A percentile compares a stretch with the other conserved stretches of the same genome.
Conservation (phyloP, 805 yeast genomes). For the Pichia thaimueangensis region DNA sequence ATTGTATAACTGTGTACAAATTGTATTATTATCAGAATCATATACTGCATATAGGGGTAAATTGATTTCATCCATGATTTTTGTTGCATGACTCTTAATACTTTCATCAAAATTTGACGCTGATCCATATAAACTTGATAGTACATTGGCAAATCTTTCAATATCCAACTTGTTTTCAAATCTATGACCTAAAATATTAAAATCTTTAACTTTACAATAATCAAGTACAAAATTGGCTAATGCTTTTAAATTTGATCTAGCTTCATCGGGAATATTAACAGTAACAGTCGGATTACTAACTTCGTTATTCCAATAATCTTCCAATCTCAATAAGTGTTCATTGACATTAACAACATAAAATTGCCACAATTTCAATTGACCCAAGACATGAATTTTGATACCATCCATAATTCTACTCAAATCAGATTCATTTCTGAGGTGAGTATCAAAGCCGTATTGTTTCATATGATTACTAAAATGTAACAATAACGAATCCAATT, state of each 20-base stretch:
- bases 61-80: constrained; percentile 72
- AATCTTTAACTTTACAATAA: constrained; percentile 32
- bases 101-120: constrained; percentile 4
- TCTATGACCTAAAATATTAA: constrained; percentile 42
- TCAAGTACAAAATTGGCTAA: constrained; percentile 44
- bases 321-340: constrained; percentile 34
- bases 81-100: constrained; percentile 36
- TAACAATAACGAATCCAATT: constrained; percentile 62
- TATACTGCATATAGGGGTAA: constrained; percentile 62
- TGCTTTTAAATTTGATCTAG: constrained; percentile 40
- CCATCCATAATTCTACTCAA: constrained; percentile 59
- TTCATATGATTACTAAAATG: constrained; percentile 57
- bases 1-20: constrained; percentile 63
- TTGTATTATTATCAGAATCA: constrained; percentile 64
- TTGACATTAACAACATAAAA: constrained; percentile 66
- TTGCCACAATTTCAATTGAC: constrained; percentile 74
- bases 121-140: constrained; percentile 35
- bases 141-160: constrained; percentile 44
- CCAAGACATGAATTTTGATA: constrained; percentile 60
- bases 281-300: constrained; percentile 9
- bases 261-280: constrained; percentile 39
- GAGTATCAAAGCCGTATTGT: constrained; percentile 56
- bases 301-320: constrained; percentile 29
- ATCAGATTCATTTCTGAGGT: constrained; percentile 45
- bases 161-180: constrained; percentile 48